These are phyloP conservation scores for Rhododendron vialii DNA, from an alignment of 148 eudicot genomes.

Conservation along the genomic window DNA sequence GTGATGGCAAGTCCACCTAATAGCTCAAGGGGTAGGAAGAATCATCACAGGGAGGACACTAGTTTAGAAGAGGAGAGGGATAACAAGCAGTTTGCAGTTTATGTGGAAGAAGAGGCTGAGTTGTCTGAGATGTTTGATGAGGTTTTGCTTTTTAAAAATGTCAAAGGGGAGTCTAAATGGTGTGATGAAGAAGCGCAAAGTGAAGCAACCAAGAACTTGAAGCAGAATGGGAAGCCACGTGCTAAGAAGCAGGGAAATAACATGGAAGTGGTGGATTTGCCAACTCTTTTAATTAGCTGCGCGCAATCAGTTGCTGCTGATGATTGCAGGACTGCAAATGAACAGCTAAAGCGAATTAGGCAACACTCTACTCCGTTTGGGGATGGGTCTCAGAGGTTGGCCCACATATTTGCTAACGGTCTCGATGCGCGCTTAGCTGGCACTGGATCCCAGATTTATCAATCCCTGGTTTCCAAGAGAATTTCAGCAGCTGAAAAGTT, in stretches of 20 bases:
- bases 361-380: constrained; percentile 34
- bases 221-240: constrained; percentile 25
- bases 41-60: constrained; percentile 34
- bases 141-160: constrained; percentile 45
- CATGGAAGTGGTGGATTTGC: constrained; percentile 43
- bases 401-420: constrained; percentile 30
- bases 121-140: constrained; percentile 57
- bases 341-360: constrained; percentile 42
- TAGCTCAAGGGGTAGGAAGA: constrained; percentile 43
- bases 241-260: constrained; percentile 24
- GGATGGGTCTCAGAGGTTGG: constrained; percentile 38
- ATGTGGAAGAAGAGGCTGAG: constrained; percentile 39
- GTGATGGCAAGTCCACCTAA: constrained; percentile 21
- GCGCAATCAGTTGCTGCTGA: constrained; percentile 58
- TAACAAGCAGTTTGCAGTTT: constrained; percentile 35
- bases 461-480: constrained; percentile 21
- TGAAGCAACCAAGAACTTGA: constrained; percentile 5
- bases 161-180: constrained; percentile 5
- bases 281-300: constrained; percentile 44
- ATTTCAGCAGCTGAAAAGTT: constrained; percentile 35
- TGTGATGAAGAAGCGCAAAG: not conserved
- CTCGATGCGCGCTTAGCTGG: constrained; percentile 41
- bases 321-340: constrained; percentile 39
- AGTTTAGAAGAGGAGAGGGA: constrained; percentile 42
- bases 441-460: constrained; percentile 32